phyloP scores from a whole-genome alignment of 2,329 filamentous ascomycete genomes.

The Colletotrichum falcatum region DNA sequence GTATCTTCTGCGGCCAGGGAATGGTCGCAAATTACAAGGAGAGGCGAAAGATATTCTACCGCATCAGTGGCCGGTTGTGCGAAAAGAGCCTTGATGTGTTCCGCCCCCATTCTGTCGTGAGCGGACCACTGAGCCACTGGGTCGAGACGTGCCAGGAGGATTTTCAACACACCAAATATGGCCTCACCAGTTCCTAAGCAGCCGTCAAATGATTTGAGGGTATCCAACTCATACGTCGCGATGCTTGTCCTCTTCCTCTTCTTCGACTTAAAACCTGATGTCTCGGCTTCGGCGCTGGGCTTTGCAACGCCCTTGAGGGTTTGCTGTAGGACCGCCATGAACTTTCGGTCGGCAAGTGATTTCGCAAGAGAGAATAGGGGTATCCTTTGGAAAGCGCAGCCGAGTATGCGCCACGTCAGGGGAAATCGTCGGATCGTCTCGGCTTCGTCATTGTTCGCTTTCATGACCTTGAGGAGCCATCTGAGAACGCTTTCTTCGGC shows the following conservation, averaged over 20 bases:
- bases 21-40: constrained; percentile 59
- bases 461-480: constrained; percentile 74
- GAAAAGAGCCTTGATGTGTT: constrained; percentile 70
- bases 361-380: constrained; percentile 77
- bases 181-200: constrained; percentile 62
- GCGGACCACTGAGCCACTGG: constrained; percentile 50
- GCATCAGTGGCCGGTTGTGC: constrained; percentile 61
- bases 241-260: constrained; percentile 61
- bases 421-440: constrained; percentile 68
- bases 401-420: constrained; percentile 71
- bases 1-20: constrained; percentile 49
- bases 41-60: constrained; percentile 57
- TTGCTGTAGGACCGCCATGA: constrained; percentile 74
- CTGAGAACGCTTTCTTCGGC: constrained; percentile 69
- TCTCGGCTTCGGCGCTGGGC: constrained; percentile 46
- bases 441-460: constrained; percentile 54
- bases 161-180: constrained; percentile 60
- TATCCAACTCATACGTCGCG: constrained; percentile 53
- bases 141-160: constrained; percentile 60
- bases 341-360: constrained; percentile 76
- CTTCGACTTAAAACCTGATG: constrained; percentile 46
- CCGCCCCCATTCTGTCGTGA: constrained; percentile 64
- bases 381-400: constrained; percentile 71
- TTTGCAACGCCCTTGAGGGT: constrained; percentile 70
- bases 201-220: constrained; percentile 53